These are phyloP conservation scores for Neckera pumila DNA, from an alignment of 225 moss, liverwort and hornwort species.

Conservation along the genomic window DNA sequence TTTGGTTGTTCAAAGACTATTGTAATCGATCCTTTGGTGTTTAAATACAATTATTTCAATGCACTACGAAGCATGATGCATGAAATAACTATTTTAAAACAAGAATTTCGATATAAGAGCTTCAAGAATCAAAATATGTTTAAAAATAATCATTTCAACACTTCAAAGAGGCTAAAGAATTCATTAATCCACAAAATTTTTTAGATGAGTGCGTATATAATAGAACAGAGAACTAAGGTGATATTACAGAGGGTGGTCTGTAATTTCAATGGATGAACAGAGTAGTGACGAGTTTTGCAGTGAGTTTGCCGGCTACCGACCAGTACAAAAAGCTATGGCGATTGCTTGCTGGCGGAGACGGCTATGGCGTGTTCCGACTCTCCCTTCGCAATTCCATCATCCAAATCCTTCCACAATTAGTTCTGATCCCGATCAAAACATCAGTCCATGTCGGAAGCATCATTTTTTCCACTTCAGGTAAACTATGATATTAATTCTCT, in stretches of 20 bases:
- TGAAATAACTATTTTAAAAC: neutral
- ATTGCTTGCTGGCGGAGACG: neutral
- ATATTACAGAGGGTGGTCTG: too few relatives aligned
- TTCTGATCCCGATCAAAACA: neutral
- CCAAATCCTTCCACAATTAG: neutral
- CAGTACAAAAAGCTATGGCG: neutral
- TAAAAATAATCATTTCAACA: neutral
- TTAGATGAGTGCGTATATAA: neutral
- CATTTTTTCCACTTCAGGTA: neutral
- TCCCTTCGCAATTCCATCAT: neutral
- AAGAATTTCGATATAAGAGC: neutral
- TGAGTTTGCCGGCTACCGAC: neutral
- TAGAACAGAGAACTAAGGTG: too few relatives aligned
- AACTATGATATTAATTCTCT: neutral
- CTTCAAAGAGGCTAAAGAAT: neutral
- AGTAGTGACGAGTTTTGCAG: neutral
- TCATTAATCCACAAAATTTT: neutral
- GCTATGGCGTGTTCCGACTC: neutral
- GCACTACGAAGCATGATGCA: too few relatives aligned
- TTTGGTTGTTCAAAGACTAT: neutral
- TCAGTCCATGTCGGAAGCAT: neutral
- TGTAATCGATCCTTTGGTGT: accelerated
- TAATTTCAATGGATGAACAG: neutral
- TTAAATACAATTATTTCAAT: neutral
- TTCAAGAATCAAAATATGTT: neutral